Evolutionary conservation across 2,329 filamentous ascomycete genomes (phyloP), one percentile per base, ranked within the genome.

Genomic region (Chrysoporthe austroafricana): DNA sequence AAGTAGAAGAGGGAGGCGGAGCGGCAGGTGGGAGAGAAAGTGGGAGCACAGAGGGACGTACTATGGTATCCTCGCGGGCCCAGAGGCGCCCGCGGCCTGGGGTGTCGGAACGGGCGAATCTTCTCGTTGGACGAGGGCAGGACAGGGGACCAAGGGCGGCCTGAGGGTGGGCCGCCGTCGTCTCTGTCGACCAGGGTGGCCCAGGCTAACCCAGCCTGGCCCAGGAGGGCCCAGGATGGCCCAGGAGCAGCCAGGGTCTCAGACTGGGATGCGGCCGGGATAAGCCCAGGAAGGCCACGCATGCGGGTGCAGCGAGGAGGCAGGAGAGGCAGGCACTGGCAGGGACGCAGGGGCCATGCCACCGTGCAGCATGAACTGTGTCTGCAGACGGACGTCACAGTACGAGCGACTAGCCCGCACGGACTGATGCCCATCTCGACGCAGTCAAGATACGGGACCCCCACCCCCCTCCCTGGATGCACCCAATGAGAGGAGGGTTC

Each of bases 81-180:
- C 26, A 26, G 26, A 26, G 26, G 26, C 26, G 26, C 26, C 26
- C 26, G 26, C 26, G 26, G 26, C 26, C 26, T 26, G 2, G 26
- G 26, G 67, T 26, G 36, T 57, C 62, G 62, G 62, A 16, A 57
- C 21, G 52, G 62, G 50, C 52, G 50, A 57, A 39, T 57, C 39
- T 60, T 69, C 34, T 67, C 52, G 62, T 67, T 69, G 64, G 67
- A 64, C 56, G 57, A 66, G 67, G 44, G 56, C 48, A 32, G 39
- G 64, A 66, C 67, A 62, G 62, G 64, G 60, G 64, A 50, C 64
- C 46, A 62, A 60, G 48, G 56, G 56, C 52, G 36, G 56, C 46
- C 57, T 63, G 56, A 60, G 44, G 66, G 66, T 61, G 66, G 66
- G 61, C 14, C 44, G 39, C 34, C 61, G 42, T 21, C 36, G 61